A percentile compares a stretch with the other conserved stretches of the same genome.
These are phyloP conservation scores for Eucommia ulmoides DNA, from an alignment of 257 asterid species.

Conservation along the genomic window DNA sequence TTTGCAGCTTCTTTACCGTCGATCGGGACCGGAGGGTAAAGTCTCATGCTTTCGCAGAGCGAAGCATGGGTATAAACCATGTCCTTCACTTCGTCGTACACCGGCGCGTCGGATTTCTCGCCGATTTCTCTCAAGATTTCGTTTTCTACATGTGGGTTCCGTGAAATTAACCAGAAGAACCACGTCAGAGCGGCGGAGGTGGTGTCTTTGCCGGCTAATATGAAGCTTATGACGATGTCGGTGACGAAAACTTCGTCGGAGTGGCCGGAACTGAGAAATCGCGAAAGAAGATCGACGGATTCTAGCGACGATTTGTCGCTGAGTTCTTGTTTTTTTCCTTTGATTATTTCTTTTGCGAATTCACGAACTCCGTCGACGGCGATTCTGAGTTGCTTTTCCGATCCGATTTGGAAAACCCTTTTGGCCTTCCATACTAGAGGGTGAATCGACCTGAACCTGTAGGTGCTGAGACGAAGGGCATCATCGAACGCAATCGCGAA, in stretches of 20 bases:
- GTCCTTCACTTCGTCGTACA: constrained; percentile 40
- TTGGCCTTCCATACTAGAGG: constrained; percentile 39
- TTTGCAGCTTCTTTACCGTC: constrained; percentile 27
- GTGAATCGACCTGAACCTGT: constrained; percentile 19
- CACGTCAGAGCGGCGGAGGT: constrained; percentile 59
- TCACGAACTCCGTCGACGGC: constrained; percentile 17
- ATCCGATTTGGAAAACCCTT: constrained; percentile 25
- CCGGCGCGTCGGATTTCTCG: constrained; percentile 5
- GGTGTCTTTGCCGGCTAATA: constrained; percentile 60
- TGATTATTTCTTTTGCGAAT: constrained; percentile 29
- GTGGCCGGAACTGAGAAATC: constrained; percentile 38
- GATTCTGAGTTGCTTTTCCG: constrained; percentile 25
- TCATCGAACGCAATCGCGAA: constrained; percentile 40
- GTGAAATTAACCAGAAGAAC: constrained; percentile 49
- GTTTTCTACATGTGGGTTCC: constrained; percentile 22
- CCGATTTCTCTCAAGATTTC: constrained; percentile 28
- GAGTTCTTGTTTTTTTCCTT: constrained; percentile 25
- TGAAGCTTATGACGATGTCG: constrained; percentile 54
- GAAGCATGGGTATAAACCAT: constrained; percentile 52
- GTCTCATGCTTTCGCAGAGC: constrained; percentile 50
- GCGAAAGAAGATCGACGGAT: constrained; percentile 38
- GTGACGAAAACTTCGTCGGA: constrained; percentile 38
- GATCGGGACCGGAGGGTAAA: constrained; percentile 57
- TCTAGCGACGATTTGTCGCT: constrained; percentile 7
- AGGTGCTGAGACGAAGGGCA: constrained; percentile 15